A percentile compares a stretch with the other conserved stretches of the same genome.
These are phyloP conservation scores for Colletotrichum chrysophilum DNA, from an alignment of 2,329 filamentous ascomycete genomes.

Conservation along the genomic window DNA sequence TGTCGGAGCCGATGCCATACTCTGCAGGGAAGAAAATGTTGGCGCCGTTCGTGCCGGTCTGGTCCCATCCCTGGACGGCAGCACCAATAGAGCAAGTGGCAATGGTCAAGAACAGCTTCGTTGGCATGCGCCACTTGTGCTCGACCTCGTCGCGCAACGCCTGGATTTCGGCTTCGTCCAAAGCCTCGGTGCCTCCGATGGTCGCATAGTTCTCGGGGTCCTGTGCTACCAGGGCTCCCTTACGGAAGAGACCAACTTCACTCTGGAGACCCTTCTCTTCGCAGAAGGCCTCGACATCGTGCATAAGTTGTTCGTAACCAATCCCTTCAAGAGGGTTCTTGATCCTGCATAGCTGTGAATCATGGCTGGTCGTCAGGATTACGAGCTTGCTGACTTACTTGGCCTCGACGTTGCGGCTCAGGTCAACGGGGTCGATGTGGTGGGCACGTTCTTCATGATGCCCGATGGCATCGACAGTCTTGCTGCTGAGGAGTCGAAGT, in stretches of 20 bases:
- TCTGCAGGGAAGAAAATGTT: constrained; percentile 64
- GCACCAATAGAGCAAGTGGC: constrained; percentile 72
- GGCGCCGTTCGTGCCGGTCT: constrained; percentile 68
- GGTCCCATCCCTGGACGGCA: constrained; percentile 74
- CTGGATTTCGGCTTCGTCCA: constrained; percentile 64
- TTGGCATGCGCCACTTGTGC: constrained; percentile 72
- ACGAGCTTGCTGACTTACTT: constrained; percentile 36
- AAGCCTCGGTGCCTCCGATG: constrained; percentile 59
- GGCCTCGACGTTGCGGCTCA: constrained; percentile 46
- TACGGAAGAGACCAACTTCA: constrained; percentile 63
- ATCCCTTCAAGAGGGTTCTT: constrained; percentile 55
- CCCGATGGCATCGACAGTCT: constrained; percentile 28
- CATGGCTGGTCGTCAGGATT: background rate
- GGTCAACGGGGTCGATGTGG: constrained; percentile 28
- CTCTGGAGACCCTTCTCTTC: constrained; percentile 62
- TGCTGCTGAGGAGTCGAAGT: constrained; percentile 21
- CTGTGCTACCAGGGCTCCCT: constrained; percentile 77
- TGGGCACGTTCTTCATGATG: constrained; percentile 29
- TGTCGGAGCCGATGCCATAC: constrained; percentile 40
- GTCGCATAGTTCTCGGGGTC: constrained; percentile 67
- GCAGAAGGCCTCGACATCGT: constrained; percentile 68
- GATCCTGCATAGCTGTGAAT: constrained; percentile 36
- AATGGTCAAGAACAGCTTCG: constrained; percentile 69
- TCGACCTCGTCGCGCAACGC: constrained; percentile 65
- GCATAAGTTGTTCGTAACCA: constrained; percentile 56